Evolutionary conservation across 129 eudicot genomes (phyloP), one percentile per base, ranked within the genome.

Genomic region (Erigeron canadensis): DNA sequence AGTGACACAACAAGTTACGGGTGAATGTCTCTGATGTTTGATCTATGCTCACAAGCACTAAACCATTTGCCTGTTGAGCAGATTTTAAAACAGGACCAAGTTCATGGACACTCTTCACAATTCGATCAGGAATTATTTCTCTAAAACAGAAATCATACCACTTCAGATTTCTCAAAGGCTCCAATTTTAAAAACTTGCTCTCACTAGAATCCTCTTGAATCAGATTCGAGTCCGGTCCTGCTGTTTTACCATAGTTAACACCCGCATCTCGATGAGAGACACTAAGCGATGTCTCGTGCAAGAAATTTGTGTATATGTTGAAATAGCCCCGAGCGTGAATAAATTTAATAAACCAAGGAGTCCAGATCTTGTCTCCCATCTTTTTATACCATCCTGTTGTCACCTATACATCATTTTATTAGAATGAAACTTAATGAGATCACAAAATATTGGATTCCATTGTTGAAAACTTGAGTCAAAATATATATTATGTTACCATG

Each of bases 311-410:
- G 74, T 92, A 92, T 11, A 92, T 74, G 75, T 92, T 92, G 41
- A 81, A 92, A 79, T 92, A 92, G 7, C 91, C 88, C 65, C 77
- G 96, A 22, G 85, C 75, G 7, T 92, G 98, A 34, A 92, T 82
- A 23, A 92, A 92, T 74, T 92, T 87, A 11, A 92, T 92, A 66
- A 89, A 89, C 98, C 98, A 92, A 0, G 98, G 98, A n/a, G 98
- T 92, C 98, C 96, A 89, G 71, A 92, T 92, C 72, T 70, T 89
- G 51, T 93, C 98, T 4, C 98, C 98, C 86, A 89, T 66, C 80
- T 74, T 89, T 75, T 83, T 93, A 81, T 93, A 93, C 98, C 98
- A 93, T 46, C 98, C 96, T 1, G 83, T 87, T 54, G 98, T 85
- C 70, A 93, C 96, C 98, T 93, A 77, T 50, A 39, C 34, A 66